These are phyloP conservation scores for Hippophae gyantsensis DNA, from an alignment of 306 rosid species.

Conservation along the genomic window DNA sequence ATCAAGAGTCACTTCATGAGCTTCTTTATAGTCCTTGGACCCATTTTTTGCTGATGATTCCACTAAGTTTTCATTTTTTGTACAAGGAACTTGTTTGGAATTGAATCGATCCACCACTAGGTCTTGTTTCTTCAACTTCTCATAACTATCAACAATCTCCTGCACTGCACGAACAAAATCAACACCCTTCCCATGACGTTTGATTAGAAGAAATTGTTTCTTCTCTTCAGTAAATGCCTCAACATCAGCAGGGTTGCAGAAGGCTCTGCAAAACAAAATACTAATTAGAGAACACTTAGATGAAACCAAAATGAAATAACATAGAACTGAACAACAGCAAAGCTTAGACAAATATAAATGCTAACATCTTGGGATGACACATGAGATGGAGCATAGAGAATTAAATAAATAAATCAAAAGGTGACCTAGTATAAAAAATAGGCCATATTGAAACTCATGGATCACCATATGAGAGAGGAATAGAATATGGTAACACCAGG, in stretches of 20 bases:
- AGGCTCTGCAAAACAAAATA: conserved; percentile 56
- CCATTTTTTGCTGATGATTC: conserved; percentile 32
- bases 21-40: conserved; percentile 35
- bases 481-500: too few species aligned
- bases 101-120: conserved; percentile 29
- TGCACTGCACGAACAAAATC: conserved; percentile 88
- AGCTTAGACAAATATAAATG: too few species aligned
- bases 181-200: conserved; percentile 87
- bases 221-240: conserved; percentile 95
- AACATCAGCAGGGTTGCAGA: conserved; percentile 92
- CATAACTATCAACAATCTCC: conserved; percentile 73
- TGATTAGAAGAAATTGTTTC: conserved; percentile 73
- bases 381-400: too few species aligned
- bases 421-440: too few species aligned
- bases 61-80: conserved; percentile 34
- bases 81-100: conserved; percentile 35
- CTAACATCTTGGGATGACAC: too few species aligned
- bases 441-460: too few species aligned
- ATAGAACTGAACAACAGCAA: too few species aligned
- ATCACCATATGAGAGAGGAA: too few species aligned
- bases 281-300: conserved; percentile 16
- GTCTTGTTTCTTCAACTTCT: conserved; percentile 52
- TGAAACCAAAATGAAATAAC: too few species aligned
- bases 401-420: too few species aligned
- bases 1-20: conserved; percentile 26